These are phyloP conservation scores for Phytopythium cucurbitacearum DNA, from an alignment of 352 stramenopile genomes.

Conservation along the genomic window DNA sequence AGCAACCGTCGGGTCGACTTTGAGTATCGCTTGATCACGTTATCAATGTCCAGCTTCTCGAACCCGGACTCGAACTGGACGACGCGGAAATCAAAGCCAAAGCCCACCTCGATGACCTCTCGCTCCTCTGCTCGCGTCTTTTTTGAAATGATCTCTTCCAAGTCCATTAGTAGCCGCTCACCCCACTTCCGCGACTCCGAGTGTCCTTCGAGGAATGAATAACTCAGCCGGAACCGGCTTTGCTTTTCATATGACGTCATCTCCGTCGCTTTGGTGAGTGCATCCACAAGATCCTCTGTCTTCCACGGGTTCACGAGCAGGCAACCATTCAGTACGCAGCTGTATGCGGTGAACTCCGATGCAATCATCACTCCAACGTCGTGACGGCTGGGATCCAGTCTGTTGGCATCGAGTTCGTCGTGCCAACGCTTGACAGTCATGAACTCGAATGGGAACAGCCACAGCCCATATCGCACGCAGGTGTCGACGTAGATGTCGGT, in stretches of 20 bases:
- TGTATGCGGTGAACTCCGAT: conserved; percentile 96
- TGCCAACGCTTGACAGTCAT: conserved; percentile 63
- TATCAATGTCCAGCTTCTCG: conserved; percentile 86
- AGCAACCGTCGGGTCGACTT: conserved; percentile 79
- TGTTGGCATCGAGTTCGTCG: conserved; percentile 26
- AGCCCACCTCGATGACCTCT: conserved; percentile 88
- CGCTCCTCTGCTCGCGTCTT: conserved; percentile 26
- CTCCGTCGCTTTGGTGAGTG: conserved; percentile 54
- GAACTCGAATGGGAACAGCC: conserved; percentile 75
- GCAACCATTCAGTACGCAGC: conserved; percentile 94
- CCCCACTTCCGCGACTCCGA: conserved; percentile 89
- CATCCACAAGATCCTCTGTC: conserved; percentile 77
- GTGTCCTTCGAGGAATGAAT: conserved; percentile 80
- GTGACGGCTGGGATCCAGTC: conserved; percentile 19
- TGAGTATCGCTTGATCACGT: conserved; percentile 81
- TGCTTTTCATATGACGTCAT: conserved; percentile 81
- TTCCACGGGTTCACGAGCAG: conserved; percentile 98
- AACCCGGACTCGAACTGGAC: conserved; percentile 95
- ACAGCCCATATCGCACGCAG: conserved; percentile 59
- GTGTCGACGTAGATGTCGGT: conserved; percentile 72
- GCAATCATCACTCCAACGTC: conserved; percentile 89
- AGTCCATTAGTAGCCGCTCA: conserved; percentile 91
- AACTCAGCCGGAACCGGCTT: conserved; percentile 71
- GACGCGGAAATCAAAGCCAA: conserved; percentile 95
- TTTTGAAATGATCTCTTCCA: conserved; percentile 80